Evolutionary conservation across 805 yeast genomes (phyloP), one percentile per base, ranked within the genome.

Genomic region (Ogataea nakhonphanomensis): DNA sequence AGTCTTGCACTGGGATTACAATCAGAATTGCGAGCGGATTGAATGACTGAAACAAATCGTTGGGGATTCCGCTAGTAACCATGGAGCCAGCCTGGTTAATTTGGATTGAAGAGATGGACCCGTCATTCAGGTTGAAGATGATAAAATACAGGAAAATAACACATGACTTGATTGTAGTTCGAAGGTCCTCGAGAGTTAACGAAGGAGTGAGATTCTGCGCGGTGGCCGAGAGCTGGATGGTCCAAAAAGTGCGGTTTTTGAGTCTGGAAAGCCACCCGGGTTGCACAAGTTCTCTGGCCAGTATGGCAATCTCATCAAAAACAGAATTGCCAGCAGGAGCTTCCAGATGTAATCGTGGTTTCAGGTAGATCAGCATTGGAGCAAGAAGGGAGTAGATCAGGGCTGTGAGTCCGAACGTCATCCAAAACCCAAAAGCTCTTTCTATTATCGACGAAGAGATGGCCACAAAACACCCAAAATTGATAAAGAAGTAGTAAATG

Each of bases 401-500:
- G 22, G 78, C 78, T 2, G 80, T 78, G 25, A 72, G 59, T 37
- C 70, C 62, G 57, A 65, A 75, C 4, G 76, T 78, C 23, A 67
- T 57, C 77, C 76, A 74, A 54, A 64, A 75, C 9, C 79, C 80
- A 41, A 67, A 60, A 37, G 65, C 55, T 52, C 76, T 66, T 41
- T 71, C 79, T 37, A 68, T 58, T 43, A 73, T 67, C 4, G 78
- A 65, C 7, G 78, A 69, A 25, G 73, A 71, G 28, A 75, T 58
- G 33, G 71, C 70, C 46, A 73, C 64, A 50, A 74, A 68, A 21
- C 77, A 72, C 15, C 80, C 81, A 45, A 71, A 63, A 50, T 74
- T 76, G 49, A 76, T 74, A 41, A 74, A 68, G 67, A 76, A 71
- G 55, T 75, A 75, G 56, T 71, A 75, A 17, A 69, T 62, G 49